Base-by-base conservation (phyloP, 2,329 filamentous ascomycete species). In the Chaetomiaceae sp. region DNA sequence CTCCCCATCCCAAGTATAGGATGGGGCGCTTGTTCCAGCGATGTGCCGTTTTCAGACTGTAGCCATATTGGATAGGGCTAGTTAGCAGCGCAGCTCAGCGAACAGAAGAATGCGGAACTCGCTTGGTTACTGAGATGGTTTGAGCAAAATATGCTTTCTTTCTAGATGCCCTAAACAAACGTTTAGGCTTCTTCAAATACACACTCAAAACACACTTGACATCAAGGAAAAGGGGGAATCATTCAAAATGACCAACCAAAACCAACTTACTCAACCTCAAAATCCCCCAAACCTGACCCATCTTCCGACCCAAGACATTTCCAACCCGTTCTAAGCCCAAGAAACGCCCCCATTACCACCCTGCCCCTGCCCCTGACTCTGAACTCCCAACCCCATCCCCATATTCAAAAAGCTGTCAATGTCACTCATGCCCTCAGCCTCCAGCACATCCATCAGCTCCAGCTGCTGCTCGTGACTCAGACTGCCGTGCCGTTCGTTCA, bases 401-500 rank as follows among this genome's bases (percentile, higher is more conserved):
- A 71, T 71, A 47, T 70, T 82, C 61, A 86, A 68, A 52, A 83
- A 82, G 14, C 75, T 75, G 59, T 85, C 78, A 61, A 86, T 84
- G 47, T 85, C 82, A 23, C 72, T 74, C 65, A 84, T 72, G 0
- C 83, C 83, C 59, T 86, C 81, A 61, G 75, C 87, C 68, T 94
- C 88, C 31, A 95, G 77, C 45, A 84, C 84, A 51, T 85, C 83
- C 87, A 95, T 90, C 34, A 95, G 74, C 72, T 95, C 88, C 58
- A 85, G 72, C 69, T 94, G 89, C 69, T 95, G 89, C 64, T 89
- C 82, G 59, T 91, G 86, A 55, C 84, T 91, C 29, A 95, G 74
- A 55, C 79, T 88, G 59, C 84, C 89, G 63, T 82, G 83, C 55
- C 77, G 80, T 65, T 80, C 79, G 23, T 72, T 68, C 3, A 68